phyloP scores from a whole-genome alignment of 1,284 basidiomycete genomes.

The Cryptococcus neoformans region DNA sequence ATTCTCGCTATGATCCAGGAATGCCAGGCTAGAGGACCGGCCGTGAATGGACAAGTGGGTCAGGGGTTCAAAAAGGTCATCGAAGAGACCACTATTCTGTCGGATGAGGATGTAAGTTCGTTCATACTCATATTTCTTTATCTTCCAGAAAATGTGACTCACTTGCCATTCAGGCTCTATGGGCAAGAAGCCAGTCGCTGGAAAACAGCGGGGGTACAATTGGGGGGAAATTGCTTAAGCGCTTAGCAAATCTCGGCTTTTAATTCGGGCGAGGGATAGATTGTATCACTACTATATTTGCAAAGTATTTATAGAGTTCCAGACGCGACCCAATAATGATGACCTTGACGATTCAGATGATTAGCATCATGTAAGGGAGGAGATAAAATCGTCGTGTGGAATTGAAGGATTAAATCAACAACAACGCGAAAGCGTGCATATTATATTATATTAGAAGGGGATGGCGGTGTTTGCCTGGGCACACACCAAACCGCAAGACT shows the following conservation, averaged over 20 bases:
- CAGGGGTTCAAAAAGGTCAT: slow-evolving; percentile 28
- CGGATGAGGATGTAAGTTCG: slow-evolving; percentile 42
- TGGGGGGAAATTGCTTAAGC: slow-evolving; percentile 13
- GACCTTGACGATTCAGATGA: no score
- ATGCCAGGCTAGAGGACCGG: slow-evolving; percentile 34
- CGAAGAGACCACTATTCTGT: slow-evolving; percentile 35
- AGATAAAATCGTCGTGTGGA: no score
- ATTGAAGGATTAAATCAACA: no score
- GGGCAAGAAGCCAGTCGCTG: slow-evolving; percentile 14
- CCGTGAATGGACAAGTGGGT: slow-evolving; percentile 19
- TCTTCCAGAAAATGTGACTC: neutral
- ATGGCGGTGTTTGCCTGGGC: no score
- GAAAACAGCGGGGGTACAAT: slow-evolving; percentile 13
- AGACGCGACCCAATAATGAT: no score
- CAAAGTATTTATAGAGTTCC: no score
- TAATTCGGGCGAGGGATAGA: neutral
- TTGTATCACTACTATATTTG: neutral
- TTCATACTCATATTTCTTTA: neutral
- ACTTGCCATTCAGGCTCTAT: slow-evolving; percentile 5
- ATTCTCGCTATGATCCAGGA: slow-evolving; percentile 35
- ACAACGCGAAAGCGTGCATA: no score
- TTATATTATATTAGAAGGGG: no score
- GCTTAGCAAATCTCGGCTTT: slow-evolving; percentile 13
- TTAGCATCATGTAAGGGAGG: no score
- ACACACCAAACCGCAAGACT: no score